Base-by-base conservation (phyloP, 2,329 filamentous ascomycete species). In the Cryphonectria radicalis region DNA sequence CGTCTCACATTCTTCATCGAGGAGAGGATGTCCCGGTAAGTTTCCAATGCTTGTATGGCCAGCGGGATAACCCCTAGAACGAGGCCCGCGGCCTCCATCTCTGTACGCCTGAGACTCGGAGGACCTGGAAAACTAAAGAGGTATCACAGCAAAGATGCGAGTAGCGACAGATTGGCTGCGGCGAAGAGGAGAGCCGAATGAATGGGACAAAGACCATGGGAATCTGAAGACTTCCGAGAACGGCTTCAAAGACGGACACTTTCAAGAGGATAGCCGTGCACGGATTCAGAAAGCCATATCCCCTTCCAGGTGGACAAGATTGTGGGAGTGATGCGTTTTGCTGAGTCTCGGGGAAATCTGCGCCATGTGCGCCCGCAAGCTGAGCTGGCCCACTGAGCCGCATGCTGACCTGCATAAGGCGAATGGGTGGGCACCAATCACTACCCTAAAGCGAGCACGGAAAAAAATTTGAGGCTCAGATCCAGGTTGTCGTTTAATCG, bases 41-140 rank as follows among this genome's bases (percentile, higher is more conserved):
- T 64, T 19, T 71, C 14, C 28, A 71, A 37, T 4, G 63, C 70
- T 13, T 67, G 42, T 6, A 73, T 68, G 1, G 60, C 64, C n/a
- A 73, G 10, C 13, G 72, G 72, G 28, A 73, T 64, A 4, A 67
- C 69, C 17, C 72, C 69, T 7, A 73, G 66, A 17, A 73, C 69
- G 22, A 71, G 55, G 35, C 72, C 72, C 11, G 63, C 72, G 3
- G 68, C 63, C 42, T 73, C 72, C 50, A 72, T 67, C 19, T 43
- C 65, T 40, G 4, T 17, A 28, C 19, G 11, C 28, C 7, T n/a
- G 50, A 53, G 22, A 53, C 50, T 25, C 22, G 22, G 50, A 53
- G 50, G 10, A 53, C 50, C 22, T 53, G 8, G n/a, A n/a, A 22
- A n/a, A 22, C 50, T n/a, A 11, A 32, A 50, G 46, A 50, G 46